Evolutionary conservation across 495 filamentous ascomycete species (phyloP), one percentile per base, ranked within the genome.

Genomic region (Trypethelium eluteriae): DNA sequence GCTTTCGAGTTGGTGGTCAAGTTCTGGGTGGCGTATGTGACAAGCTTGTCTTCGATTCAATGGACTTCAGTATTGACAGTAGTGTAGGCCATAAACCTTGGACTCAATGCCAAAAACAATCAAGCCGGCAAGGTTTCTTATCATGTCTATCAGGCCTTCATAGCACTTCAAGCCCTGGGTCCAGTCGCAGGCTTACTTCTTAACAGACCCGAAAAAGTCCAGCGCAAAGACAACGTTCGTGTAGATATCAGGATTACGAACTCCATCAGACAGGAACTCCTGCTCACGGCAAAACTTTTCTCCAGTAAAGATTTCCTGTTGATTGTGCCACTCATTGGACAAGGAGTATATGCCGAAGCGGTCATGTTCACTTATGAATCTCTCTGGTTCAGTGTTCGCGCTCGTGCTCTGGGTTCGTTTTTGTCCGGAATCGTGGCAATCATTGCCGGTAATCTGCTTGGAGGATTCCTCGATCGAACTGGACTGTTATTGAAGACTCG

Each of bases 361-460:
- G 84, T 87, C 16, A 84, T 85, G 74, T 87, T 84, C 68, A 88
- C 85, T 2, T 88, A 84, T 63, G 76, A 81, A 53, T 78, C 74
- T 38, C 69, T 85, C 56, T 89, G 84, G 83, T 85, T 89, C 70
- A 79, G 77, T 1, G 86, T 89, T 39, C 80, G 86, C 0, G 77
- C 85, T 9, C 78, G 86, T 62, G 86, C 86, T 11, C 76, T 89
- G 12, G 85, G 82, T 0, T 86, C 84, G 0, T 86, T 88, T 67
- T 68, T 88, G 35, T 84, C 82, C 2, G 85, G 84, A 9, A 79
- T 88, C 36, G 76, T 85, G 25, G 85, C 84, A 1, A 77, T 87
- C 12, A 79, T 83, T 25, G 75, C 76, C 3, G 85, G 85, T 3
- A 86, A 85, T 65, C 56, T 87, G 7, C 73, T 86, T 0, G 85